Base-by-base conservation (phyloP, 2,329 filamentous ascomycete genomes). In the Penicillium olsonii region DNA sequence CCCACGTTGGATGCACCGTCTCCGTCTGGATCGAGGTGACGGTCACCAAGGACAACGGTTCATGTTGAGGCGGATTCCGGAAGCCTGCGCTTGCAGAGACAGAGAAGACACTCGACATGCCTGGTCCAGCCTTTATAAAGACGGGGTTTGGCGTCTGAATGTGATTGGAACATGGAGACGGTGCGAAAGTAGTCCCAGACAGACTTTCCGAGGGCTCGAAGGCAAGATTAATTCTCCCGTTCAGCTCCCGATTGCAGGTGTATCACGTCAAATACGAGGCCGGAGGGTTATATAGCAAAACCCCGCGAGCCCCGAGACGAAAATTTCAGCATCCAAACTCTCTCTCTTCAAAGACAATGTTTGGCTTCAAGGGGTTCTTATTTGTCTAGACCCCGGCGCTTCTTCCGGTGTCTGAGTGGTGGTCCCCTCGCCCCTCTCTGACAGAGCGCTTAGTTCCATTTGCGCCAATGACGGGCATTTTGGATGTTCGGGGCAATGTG, bases 391-490 rank as follows among this genome's bases (percentile, higher is more conserved):
- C 29, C 41, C 22, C n/a, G 47, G 47, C 47, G 47, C 42, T 45
- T 50, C 41, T 45, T 27, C 29, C 19, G 15, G 20, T 47, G 37
- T 10, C 43, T 46, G 45, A 17, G 39, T 48, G n/a, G 42, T 14
- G 39, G 40, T 8, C 42, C n/a, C 5, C 5, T 26, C n/a, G 11
- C n/a, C 35, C 37, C 42, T 20, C 27, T 45, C 27, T 29, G 47
- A 49, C 46, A 49, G 41, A 41, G 47, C 47, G 47, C 47, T 50
- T 50, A 45, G 42, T 42, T 20, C 17, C 27, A 29, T 35, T 9
- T 35, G 22, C 20, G 10, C 47, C 47, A 50, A 50, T 50, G 27
- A 45, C 29, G 29, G 26, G 5, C 34, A 45, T 4, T 20, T 4
- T 17, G 12, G 27, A 8, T 19, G 40, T 39, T n/a, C n/a, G n/a